These are phyloP conservation scores for Choiromyces venosus DNA, from an alignment of 495 filamentous ascomycete species.

Conservation along the genomic window DNA sequence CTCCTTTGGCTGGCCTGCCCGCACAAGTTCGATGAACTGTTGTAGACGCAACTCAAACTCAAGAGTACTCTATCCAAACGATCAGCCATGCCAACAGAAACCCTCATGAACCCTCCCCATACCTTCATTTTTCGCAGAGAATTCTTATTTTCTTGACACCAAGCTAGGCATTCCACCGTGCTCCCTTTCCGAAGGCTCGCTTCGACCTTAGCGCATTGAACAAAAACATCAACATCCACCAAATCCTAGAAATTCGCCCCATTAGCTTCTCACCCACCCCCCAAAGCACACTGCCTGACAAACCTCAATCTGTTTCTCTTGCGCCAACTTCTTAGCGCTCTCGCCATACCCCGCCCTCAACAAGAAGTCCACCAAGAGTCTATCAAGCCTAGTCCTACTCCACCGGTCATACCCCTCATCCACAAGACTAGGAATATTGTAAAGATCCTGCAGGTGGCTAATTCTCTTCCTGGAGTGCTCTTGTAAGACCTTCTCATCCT, in stretches of 20 bases:
- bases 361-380: conserved; percentile 84
- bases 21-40: conserved; percentile 86
- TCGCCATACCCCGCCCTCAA: conserved; percentile 74
- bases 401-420: conserved; percentile 94
- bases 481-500: conserved; percentile 70
- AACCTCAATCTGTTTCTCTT: conserved; percentile 62
- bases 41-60: conserved; percentile 94
- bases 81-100: neutral
- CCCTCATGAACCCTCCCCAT: conserved; percentile 33
- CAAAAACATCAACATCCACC: conserved; percentile 85
- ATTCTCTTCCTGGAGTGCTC: conserved; percentile 69
- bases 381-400: conserved; percentile 72
- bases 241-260: conserved; percentile 49
- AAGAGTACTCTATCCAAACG: conserved; percentile 61
- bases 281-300: neutral
- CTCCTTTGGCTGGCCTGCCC: conserved; percentile 61
- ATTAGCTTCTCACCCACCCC: conserved; percentile 5
- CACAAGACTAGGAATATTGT: conserved; percentile 70
- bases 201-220: conserved; percentile 70
- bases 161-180: conserved; percentile 70
- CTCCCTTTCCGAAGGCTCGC: conserved; percentile 63
- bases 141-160: conserved; percentile 89
- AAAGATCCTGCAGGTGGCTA: conserved; percentile 70
- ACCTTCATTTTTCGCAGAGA: conserved; percentile 78
- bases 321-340: conserved; percentile 67